Base-by-base conservation (phyloP, 352 stramenopile species). In the Pythium aquatile region DNA sequence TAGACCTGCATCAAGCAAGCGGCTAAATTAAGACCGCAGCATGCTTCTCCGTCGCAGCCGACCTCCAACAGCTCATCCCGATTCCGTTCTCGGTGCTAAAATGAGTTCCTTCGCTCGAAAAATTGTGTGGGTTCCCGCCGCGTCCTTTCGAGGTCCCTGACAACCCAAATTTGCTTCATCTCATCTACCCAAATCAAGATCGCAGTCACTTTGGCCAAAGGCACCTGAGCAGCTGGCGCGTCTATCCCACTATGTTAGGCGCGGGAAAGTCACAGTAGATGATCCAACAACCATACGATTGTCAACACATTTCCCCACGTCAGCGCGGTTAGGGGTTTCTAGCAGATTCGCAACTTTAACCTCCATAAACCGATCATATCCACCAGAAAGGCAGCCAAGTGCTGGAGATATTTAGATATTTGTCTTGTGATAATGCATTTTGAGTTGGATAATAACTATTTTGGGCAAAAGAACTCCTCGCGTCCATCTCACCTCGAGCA, bases 361-460 rank as follows among this genome's bases (percentile, higher is more conserved):
- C 51, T 57, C 14, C 30, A 40, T 16, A 29, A 57, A 29, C 2
- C 7, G 16, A 46, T 46, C 30, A 30, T 29, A 37, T 57, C 29
- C 51, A 44, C 32, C 17, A 42, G 17, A 9, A 42, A 42, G 2
- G 1, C 44, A 10, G 1, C 28, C 7, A 52, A 52, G 20, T 24
- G 20, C 20, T 24, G 20, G 20, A 24, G 20, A 24, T 24, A 24
- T 24, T 30, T 5, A 8, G 42, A 1, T 7, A 17, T 32, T 30
- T 48, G 1, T 30, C 14, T 29, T 55, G 1, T 24, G 13, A 44
- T 26, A 56, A 49, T 5, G 14, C 2, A 67, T 67, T 58, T 35
- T 10, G n/a, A 2, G 33, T 20, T 42, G 24, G 44, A 67, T 67
- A 62, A 57, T 58, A 67, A 62, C 61, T 13, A 42, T 59, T 65